Evolutionary conservation across 768 basidiomycete species (phyloP), one percentile per base, ranked within the genome.

Genomic region (Cubamyces lactineus): DNA sequence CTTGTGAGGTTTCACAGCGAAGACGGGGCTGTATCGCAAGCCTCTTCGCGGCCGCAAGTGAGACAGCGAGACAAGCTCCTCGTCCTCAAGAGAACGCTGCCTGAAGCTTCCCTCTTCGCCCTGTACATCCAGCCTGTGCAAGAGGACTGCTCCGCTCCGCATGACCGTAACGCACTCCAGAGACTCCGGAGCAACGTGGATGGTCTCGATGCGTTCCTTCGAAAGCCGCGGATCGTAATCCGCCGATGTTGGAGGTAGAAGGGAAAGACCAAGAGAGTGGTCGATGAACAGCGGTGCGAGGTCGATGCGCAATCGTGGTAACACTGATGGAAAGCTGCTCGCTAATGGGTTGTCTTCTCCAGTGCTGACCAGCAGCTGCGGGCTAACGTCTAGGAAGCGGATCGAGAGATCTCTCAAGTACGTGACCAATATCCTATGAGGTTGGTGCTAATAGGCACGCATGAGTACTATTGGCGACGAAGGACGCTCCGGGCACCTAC

Each of bases 321-420:
- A 77, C 1, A 82, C 75, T n/a, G 80, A 78, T 0, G 94, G 93
- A 67, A 86, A 94, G 59, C 86, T 80, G 55, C 81, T 77, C 24
- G 80, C 74, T 1, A 92, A 71, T 3, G 88, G 84, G 11, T 78
- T 23, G 13, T 66, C 76, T 3, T 79, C 77, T 6, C 75, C 73
- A 4, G 76, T 69, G 48, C 75, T 74, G 39, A 84, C 75, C 3
- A 92, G 75, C 2, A 93, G 78, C 28, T 89, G 86, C 4, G 85
- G 80, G 56, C 91, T 92, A 43, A 87, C 73, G 71, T 96, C 93
- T 65, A 85, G 84, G 72, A 95, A 90, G 57, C 82, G 83, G 19
- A 95, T 74, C 5, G 80, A 82, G 19, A 86, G 76, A 70, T 94
- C 86, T 11, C 76, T 74, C 68, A 91, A 86, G 56, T 77, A 78